Percentiles rank a stretch among this genome's conserved stretches.
Evolutionary conservation across 129 eudicot genomes (phyloP).

Genomic region (Flaveria brownii): DNA sequence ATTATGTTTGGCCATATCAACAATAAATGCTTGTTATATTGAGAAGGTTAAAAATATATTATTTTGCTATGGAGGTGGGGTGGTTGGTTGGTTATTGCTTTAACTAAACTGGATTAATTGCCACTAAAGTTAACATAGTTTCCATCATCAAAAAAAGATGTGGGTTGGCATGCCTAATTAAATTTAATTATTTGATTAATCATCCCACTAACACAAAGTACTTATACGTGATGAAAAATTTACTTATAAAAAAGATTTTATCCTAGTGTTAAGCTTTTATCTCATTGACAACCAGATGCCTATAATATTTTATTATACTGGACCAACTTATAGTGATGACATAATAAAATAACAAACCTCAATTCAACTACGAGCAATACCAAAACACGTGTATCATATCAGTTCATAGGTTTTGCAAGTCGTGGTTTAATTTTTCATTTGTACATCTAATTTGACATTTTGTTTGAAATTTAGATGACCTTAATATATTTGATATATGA

Average conservation of each 20-base stretch:
- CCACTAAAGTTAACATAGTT: conserved; percentile 1
- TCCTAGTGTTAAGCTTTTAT: too few relatives aligned
- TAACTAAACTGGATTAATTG: conserved; percentile 1
- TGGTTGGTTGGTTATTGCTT: conserved; percentile 14
- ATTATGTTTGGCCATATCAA: too few relatives aligned
- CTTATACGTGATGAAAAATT: neutral
- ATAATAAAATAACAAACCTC: neutral
- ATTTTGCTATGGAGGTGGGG: neutral
- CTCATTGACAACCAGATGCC: neutral
- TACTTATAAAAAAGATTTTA: too few relatives aligned
- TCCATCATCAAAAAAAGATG: conserved; percentile 1
- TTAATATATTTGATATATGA: too few relatives aligned
- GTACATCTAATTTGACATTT: too few relatives aligned
- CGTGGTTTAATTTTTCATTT: too few relatives aligned
- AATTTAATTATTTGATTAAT: neutral
- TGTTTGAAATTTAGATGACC: too few relatives aligned
- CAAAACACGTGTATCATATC: neutral
- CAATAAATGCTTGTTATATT: too few relatives aligned
- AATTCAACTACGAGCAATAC: neutral
- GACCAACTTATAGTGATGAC: neutral
- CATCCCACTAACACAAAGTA: conserved; percentile 6
- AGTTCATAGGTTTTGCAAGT: too few relatives aligned
- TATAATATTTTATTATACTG: neutral
- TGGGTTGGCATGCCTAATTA: neutral
- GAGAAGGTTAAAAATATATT: neutral